Conservation (phyloP, 2,329 filamentous ascomycete genomes). For the Ceratocystiopsis brevicomis region DNA sequence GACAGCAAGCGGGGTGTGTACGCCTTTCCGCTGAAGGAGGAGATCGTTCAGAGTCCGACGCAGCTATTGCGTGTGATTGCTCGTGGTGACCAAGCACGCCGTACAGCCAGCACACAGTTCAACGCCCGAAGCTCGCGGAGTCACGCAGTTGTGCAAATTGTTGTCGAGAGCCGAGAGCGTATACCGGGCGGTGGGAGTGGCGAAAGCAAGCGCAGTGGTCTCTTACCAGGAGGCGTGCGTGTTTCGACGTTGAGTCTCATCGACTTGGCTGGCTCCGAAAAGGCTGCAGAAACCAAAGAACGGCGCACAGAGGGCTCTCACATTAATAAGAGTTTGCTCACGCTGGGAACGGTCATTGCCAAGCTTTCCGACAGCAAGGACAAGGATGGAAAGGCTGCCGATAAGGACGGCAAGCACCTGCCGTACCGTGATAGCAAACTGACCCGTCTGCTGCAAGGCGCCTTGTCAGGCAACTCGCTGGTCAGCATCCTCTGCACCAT, state of each 20-base stretch:
- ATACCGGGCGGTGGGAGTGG: constrained; percentile 33
- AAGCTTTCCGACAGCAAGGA: constrained; percentile 81
- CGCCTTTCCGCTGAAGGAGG: constrained; percentile 87
- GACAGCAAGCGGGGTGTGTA: constrained; percentile 94
- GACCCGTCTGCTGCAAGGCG: constrained; percentile 77
- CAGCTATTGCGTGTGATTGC: constrained; percentile 90
- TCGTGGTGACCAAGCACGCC: constrained; percentile 72
- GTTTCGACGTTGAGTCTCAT: constrained; percentile 92
- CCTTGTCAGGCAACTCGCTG: constrained; percentile 78
- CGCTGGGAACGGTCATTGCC: constrained; percentile 84
- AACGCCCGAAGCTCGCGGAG: constrained; percentile 92
- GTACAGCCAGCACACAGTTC: constrained; percentile 90
- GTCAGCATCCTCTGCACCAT: constrained; percentile 97
- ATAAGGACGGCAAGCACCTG: constrained; percentile 79
- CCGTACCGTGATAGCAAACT: constrained; percentile 97
- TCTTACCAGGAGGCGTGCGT: constrained; percentile 72
- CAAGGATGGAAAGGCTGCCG: constrained; percentile 49
- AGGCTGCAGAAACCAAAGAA: constrained; percentile 89
- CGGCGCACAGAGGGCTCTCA: constrained; percentile 85
- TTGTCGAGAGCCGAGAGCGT: constrained; percentile 88
- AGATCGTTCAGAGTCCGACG: constrained; percentile 95
- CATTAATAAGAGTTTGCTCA: constrained; percentile 95
- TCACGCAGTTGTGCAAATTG: constrained; percentile 96
- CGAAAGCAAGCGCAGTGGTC: constrained; percentile 47
- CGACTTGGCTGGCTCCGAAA: constrained; percentile 88